Evolutionary conservation across 352 stramenopile species (phyloP), one percentile per base, ranked within the genome.

Genomic region (Saprolegnia diclina): DNA sequence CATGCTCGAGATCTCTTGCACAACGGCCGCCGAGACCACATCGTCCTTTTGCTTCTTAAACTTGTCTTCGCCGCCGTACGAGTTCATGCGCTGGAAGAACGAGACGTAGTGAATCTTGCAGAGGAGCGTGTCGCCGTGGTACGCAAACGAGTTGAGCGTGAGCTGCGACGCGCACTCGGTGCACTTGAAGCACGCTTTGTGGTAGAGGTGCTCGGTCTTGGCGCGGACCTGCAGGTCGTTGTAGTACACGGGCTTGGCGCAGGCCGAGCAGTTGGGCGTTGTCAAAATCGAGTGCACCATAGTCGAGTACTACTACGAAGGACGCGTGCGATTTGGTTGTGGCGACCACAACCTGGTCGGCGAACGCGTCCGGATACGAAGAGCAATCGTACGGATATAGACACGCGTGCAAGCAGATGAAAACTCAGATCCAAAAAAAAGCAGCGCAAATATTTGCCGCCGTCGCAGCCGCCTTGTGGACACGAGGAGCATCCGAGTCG

Each of bases 21-120:
- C 45, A 5, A 69, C 45, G 29, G n/a, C 19, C 19, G 53, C 37
- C 10, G 63, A 52, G 18, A 69, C 63, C n/a, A 69, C 37, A 18
- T 69, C 45, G 19, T 69, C 63, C 24, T 69, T 69, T 62, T 69
- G 63, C 38, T 69, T 69, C 53, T 69, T 69, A 22, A 72, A 72
- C 52, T 72, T 72, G 65, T 67, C 65, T 67, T 72, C 65, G 38
- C 65, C 65, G 22, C 65, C 65, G 57, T 72, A 72, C 45, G 55
- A 67, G 55, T 72, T 72, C 35, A 46, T 72, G 26, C 26, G 56
- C 21, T 74, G 72, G 19, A 76, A 76, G 44, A 64, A 59, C 38
- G 66, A 46, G 32, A 72, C 65, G 56, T 74, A 76, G 63, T 76
- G 72, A n/a, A 59, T 74, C 67, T 76, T 73, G 68, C 72, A 76